Evolutionary conservation across 176 grass and related monocot genomes (phyloP).

Genomic region (Oryza glumipatula): DNA sequence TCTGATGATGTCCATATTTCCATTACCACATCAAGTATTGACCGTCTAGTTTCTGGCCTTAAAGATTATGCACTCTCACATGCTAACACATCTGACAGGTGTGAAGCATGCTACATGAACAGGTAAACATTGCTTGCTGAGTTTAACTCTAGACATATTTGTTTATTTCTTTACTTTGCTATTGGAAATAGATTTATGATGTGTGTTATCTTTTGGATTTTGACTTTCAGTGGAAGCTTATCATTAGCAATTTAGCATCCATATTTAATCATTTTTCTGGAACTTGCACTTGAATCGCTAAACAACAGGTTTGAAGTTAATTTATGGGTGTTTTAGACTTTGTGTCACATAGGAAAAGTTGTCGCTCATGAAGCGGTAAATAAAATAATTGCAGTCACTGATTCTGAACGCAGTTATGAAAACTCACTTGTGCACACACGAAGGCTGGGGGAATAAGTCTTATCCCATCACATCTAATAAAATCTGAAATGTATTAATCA

Average conservation of each 20-base stretch:
- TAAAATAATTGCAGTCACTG: neutral
- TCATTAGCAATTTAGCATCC: neutral
- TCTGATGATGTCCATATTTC: constrained; percentile 48
- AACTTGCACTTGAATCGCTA: constrained; percentile 10
- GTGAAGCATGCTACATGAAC: constrained; percentile 49
- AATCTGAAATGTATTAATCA: neutral
- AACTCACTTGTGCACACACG: neutral
- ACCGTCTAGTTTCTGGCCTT: constrained; percentile 61
- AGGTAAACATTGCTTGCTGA: constrained; percentile 47
- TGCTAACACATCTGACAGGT: constrained; percentile 56
- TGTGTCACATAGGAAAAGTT: constrained; percentile 14
- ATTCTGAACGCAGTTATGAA: neutral
- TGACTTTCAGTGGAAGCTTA: constrained; percentile 22
- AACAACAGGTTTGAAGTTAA: constrained; percentile 4
- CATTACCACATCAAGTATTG: constrained; percentile 43
- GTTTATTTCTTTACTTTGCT: constrained; percentile 13
- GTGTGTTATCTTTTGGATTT: constrained; percentile 2
- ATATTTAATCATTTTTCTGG: constrained; percentile 8
- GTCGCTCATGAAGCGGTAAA: neutral
- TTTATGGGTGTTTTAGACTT: neutral
- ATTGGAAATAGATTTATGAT: constrained; percentile 4
- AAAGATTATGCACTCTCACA: constrained; percentile 61
- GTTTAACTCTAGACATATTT: constrained; percentile 9
- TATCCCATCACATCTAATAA: neutral
- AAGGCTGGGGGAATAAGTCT: neutral